Conservation (phyloP, 306 rosid species). For the Vigna reflexopilosa region DNA sequence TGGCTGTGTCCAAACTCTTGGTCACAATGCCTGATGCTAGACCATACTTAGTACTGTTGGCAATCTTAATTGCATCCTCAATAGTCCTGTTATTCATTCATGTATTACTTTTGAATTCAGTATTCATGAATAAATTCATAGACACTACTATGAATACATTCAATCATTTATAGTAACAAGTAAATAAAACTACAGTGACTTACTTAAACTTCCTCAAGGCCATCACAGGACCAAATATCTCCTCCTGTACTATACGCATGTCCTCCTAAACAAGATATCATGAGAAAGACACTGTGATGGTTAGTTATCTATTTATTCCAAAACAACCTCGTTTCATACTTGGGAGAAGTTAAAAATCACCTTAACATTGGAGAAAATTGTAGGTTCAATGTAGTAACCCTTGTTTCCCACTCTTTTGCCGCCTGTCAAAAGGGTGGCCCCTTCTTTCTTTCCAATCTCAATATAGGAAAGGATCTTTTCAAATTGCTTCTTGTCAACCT, state of each 20-base stretch:
- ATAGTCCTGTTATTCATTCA: conserved; percentile 54
- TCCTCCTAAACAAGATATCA: conserved; percentile 56
- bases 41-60: conserved; percentile 68
- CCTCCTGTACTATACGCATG: conserved; percentile 66
- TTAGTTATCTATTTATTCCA: not conserved
- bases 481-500: conserved; percentile 71
- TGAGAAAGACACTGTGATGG: not conserved
- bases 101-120: not conserved
- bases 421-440: conserved; percentile 76
- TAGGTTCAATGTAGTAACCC: conserved; percentile 82
- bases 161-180: not conserved
- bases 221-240: conserved; percentile 82
- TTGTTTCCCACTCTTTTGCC: conserved; percentile 66
- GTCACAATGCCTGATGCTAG: conserved; percentile 80
- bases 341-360: conserved; percentile 38
- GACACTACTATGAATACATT: not conserved
- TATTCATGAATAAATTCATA: not conserved
- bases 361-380: conserved; percentile 73
- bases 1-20: conserved; percentile 65
- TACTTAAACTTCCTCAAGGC: conserved; percentile 71
- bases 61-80: conserved; percentile 71
- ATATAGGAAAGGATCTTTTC: conserved; percentile 67
- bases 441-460: conserved; percentile 81
- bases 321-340: not conserved
- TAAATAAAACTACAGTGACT: conserved; percentile 27